Base-by-base conservation (phyloP, 1,284 basidiomycete species). In the Fomes fomentarius region DNA sequence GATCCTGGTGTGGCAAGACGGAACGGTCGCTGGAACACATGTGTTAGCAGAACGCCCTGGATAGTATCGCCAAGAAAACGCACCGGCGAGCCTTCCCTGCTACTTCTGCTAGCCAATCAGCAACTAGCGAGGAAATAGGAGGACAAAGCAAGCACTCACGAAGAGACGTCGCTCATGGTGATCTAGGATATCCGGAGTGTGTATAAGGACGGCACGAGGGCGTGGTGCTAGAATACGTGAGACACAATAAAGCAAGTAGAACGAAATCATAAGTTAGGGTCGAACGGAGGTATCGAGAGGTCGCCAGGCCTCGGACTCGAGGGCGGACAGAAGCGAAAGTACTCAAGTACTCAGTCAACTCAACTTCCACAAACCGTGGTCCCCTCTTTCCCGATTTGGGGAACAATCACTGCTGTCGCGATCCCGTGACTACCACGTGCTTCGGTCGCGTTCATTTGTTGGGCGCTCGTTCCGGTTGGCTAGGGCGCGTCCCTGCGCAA, bases 41-140 rank as follows among this genome's bases (percentile, higher is more conserved):
- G n/a, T 24, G 44, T 25, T n/a, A n/a, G n/a, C 17, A 15, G 6
- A 31, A 30, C 8, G 2, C 15, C 22, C 40, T 1, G 11, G 15
- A 15, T 33, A 47, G 26, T 22, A 6, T 4, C 14, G 12, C 10
- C 15, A 22, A 15, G 14, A n/a, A 3, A 14, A 54, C 62, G 24
- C 24, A 63, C 62, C 45, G 56, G 57, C 0, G 60, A 58, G 4
- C 51, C 30, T n/a, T 59, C 62, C 14, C 62, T 54, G 17, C 57
- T 57, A 12, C 52, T 55, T 25, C 52, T 57, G 39, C 24, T 17
- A 43, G 4, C 12, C n/a, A n/a, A 43, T 30, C 25, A 31, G 9
- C 3, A 19, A 22, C 28, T 15, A 4, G 9, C 35, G 24, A 10
- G 28, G 8, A 17, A 17, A 21, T 22, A 15, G 5, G 24, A 1